Evolutionary conservation across 225 moss, liverwort and hornwort genomes (phyloP), one percentile per base, ranked within the genome.

Genomic region (Neckera pumila): DNA sequence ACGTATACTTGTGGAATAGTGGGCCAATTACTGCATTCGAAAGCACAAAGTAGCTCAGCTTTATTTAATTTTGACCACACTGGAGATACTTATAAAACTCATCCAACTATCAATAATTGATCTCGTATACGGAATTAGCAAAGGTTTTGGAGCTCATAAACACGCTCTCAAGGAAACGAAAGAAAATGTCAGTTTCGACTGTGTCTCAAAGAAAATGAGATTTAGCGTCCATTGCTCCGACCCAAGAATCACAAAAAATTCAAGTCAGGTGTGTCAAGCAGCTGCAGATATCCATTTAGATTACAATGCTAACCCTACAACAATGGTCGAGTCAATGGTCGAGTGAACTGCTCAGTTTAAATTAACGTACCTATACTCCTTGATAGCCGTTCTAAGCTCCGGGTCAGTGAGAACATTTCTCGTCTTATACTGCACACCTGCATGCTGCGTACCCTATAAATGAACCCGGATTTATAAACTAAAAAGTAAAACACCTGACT

Each of bases 1-100:
- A 97, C 92, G 86, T 93, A 98, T 59, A 98, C 92, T 93, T 97
- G 98, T 58, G 97, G 97, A 86, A 97, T 88, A 51, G 98, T 97
- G 33, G 98, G 98, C 97, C 98, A 98, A 36, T 91, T 95, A 89
- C 98, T 98, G 92, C 90, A 87, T 77, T 80, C 90, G 79, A 49
- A 82, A 76, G 51, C 66, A 80, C n/a, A 54, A 80, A 82, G 23
- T 34, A 64, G 31, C 31, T 77, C 27, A 57, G 20, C 40, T 51
- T 61, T 34, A 54, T 21, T n/a, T 76, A 59, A 77, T 34, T 43
- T 63, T 79, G 67, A 86, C 15, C 26, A 76, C 40, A 62, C 54
- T 26, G 33, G 38, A 79, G 84, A 59, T 81, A 80, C 58, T 58
- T 79, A 11, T 79, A 53, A 13, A 83, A 56, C 83, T 42, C 67